Conservation (phyloP, 2,329 filamentous ascomycete genomes). For the Phyllosticta citribraziliensis region DNA sequence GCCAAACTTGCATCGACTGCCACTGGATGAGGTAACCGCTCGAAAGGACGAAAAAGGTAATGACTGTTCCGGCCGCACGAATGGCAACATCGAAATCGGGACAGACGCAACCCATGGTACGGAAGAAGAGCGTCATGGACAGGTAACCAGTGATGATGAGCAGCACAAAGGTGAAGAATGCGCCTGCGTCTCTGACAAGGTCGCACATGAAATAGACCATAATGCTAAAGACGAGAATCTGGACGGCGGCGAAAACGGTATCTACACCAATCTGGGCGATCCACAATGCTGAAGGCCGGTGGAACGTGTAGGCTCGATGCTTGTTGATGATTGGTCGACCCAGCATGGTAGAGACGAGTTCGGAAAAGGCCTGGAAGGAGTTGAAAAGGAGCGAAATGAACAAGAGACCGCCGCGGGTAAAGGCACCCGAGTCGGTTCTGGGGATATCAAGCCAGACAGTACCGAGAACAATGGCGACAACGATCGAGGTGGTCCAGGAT, state of each 20-base stretch:
- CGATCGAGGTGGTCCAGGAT: conserved; percentile 60
- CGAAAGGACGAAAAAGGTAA: conserved; percentile 73
- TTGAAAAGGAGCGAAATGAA: conserved; percentile 78
- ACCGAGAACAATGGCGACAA: conserved; percentile 69
- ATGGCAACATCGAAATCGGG: conserved; percentile 80
- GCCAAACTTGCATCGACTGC: conserved; percentile 61
- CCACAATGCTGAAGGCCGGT: conserved; percentile 72
- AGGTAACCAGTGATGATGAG: conserved; percentile 64
- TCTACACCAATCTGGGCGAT: conserved; percentile 77
- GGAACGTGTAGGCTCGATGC: conserved; percentile 73
- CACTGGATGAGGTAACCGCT: conserved; percentile 80
- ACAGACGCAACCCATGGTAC: conserved; percentile 64
- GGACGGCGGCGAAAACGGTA: conserved; percentile 57
- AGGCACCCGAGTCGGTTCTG: conserved; percentile 56
- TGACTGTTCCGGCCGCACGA: conserved; percentile 66
- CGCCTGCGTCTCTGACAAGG: conserved; percentile 59
- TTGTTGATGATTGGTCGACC: conserved; percentile 73
- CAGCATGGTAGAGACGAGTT: conserved; percentile 65
- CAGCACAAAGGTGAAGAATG: conserved; percentile 80
- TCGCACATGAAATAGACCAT: conserved; percentile 82
- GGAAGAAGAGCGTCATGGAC: conserved; percentile 79
- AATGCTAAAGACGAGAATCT: conserved; percentile 57
- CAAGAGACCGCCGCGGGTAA: conserved; percentile 70
- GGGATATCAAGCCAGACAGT: conserved; percentile 68
- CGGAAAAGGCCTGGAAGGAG: conserved; percentile 76